These are phyloP conservation scores for Pseudogymnoascus sp. DNA, from an alignment of 2,329 filamentous ascomycete genomes.

Conservation along the genomic window DNA sequence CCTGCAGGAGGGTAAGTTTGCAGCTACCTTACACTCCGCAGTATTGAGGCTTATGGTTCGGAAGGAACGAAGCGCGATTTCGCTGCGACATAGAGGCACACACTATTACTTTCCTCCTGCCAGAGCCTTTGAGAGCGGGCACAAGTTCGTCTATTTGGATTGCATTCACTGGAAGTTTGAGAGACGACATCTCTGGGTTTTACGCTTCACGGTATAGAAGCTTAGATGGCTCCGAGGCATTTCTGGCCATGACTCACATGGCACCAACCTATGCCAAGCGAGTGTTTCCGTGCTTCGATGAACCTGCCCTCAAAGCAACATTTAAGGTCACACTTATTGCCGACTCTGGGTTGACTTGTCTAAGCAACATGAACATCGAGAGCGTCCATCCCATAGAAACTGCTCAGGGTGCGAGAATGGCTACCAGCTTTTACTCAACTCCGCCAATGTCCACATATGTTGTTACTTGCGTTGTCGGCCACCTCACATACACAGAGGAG, in stretches of 20 bases:
- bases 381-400: background rate
- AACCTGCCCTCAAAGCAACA: slow-evolving; percentile 61
- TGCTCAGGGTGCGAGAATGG: slow-evolving; percentile 50
- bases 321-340: slow-evolving; percentile 62
- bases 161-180: slow-evolving; percentile 55
- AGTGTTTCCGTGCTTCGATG: slow-evolving; percentile 67
- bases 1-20: too few species aligned
- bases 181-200: slow-evolving; percentile 41
- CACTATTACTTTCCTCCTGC: slow-evolving; percentile 53
- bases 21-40: too few species aligned
- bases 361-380: slow-evolving; percentile 59
- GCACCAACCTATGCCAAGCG: slow-evolving; percentile 59
- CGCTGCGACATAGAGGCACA: slow-evolving; percentile 9
- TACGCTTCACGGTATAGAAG: slow-evolving; percentile 61
- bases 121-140: slow-evolving; percentile 49
- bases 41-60: too few species aligned
- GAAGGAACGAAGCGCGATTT: too few species aligned
- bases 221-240: slow-evolving; percentile 51
- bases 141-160: slow-evolving; percentile 54
- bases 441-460: slow-evolving; percentile 67
- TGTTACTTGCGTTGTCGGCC: slow-evolving; percentile 61
- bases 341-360: slow-evolving; percentile 57
- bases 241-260: slow-evolving; percentile 63
- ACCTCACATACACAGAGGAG: slow-evolving; percentile 61
- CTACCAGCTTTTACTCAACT: slow-evolving; percentile 60